Conservation (phyloP, 2,329 filamentous ascomycete genomes). For the Aspergillus alliaceus region DNA sequence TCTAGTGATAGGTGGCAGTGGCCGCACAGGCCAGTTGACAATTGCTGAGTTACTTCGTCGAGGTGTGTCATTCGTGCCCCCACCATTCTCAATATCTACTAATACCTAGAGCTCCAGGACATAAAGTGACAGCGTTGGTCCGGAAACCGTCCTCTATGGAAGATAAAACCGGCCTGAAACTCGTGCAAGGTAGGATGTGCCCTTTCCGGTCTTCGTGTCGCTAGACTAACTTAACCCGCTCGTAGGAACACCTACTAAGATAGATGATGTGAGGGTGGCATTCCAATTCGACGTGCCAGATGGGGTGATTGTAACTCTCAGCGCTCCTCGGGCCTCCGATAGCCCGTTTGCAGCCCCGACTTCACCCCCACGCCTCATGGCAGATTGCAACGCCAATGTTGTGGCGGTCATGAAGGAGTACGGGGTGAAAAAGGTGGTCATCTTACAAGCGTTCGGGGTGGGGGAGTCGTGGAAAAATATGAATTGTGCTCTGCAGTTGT, state of each 20-base stretch:
- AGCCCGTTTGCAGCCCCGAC: constrained; percentile 51
- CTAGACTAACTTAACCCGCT: background rate
- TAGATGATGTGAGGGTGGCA: constrained; percentile 20
- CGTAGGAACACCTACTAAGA: constrained; percentile 22
- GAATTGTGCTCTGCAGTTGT: constrained; percentile 41
- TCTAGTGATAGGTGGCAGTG: constrained; percentile 47
- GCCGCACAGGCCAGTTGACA: constrained; percentile 46
- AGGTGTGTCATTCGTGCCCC: constrained; percentile 9
- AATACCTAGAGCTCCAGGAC: no score
- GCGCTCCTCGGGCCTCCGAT: constrained; percentile 46
- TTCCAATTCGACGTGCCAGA: constrained; percentile 19
- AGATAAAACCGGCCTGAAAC: constrained; percentile 18
- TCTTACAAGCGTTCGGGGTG: constrained; percentile 54
- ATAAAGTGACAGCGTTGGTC: constrained; percentile 43
- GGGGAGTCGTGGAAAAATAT: constrained; percentile 47
- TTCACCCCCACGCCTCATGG: constrained; percentile 49
- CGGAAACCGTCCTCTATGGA: constrained; percentile 30
- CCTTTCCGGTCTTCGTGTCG: no score
- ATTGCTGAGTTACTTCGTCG: constrained; percentile 40
- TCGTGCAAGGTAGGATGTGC: constrained; percentile 18
- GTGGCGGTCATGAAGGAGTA: constrained; percentile 40
- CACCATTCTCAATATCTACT: background rate
- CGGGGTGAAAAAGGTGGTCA: constrained; percentile 44
- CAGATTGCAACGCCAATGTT: constrained; percentile 41
- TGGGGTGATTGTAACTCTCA: constrained; percentile 53